Base-by-base conservation (phyloP, 2,329 filamentous ascomycete genomes). In the Alternaria sp. region DNA sequence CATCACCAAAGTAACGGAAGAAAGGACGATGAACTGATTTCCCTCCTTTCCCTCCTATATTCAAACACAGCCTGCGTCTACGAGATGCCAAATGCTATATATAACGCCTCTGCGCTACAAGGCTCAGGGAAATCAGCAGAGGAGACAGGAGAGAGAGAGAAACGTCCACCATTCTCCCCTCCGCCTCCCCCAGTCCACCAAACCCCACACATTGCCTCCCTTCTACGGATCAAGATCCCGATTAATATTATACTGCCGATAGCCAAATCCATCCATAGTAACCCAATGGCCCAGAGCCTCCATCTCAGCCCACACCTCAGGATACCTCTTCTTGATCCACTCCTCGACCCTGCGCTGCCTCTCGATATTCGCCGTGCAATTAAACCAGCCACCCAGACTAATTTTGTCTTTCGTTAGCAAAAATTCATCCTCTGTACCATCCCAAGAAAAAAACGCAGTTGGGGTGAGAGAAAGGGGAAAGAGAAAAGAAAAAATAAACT, bases 241-340 rank as follows among this genome's bases (percentile, higher is more conserved):
- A 48, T 73, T 71, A 46, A 78, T 69, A 48, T 78, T 70, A 51
- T 71, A 77, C 63, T 75, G 75, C 30, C 70, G 69, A 58, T 76
- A 76, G 20, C 75, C 75, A 44, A 77, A 78, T 0, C 75, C 75
- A 39, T 76, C 76, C 70, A 75, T 71, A 1, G 74, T 76, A 4
- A 72, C 67, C 64, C 65, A 71, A 43, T 72, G 59, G 8, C 86
- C 84, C 57, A 84, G 81, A 64, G 82, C 82, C 68, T 87, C 84
- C 61, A 96, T 76, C 66, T 89, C 84, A 11, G 80, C 80, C 93
- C 93, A 97, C 6, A 86, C 80, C 9, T 86, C 82, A 0, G 91
- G 88, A 76, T 92, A 93, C 43, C 85, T 84, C 49, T 85, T 78
- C 67, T 85, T 85, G 2, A 90, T 90, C 93, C 93, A 97, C 16